These are phyloP conservation scores for Termitomyces sp. DNA, from an alignment of 768 basidiomycete genomes.

Conservation along the genomic window DNA sequence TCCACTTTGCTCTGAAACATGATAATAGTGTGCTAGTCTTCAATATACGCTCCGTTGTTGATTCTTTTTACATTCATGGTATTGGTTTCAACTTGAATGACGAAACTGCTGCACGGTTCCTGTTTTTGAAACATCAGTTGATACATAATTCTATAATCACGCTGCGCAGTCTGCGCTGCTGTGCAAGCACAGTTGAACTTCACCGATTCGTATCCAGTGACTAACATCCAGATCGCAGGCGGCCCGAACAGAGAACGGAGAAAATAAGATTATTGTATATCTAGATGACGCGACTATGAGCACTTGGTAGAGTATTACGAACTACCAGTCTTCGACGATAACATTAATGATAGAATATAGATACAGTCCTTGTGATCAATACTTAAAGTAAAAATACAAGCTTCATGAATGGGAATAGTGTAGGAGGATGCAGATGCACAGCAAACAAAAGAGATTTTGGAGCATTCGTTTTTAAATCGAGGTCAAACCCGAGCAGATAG, in stretches of 20 bases:
- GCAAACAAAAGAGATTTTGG: neutral
- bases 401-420: neutral
- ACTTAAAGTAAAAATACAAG: constrained; percentile 1
- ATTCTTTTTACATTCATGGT: too few species aligned
- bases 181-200: too few species aligned
- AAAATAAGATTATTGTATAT: neutral
- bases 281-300: neutral
- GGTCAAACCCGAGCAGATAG: constrained; percentile 35
- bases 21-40: too few species aligned
- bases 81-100: too few species aligned
- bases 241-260: neutral
- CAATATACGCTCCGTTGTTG: too few species aligned
- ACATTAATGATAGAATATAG: neutral
- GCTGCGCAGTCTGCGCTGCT: too few species aligned
- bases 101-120: too few species aligned
- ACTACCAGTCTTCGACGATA: neutral
- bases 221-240: neutral
- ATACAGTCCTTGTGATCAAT: neutral
- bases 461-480: neutral
- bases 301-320: neutral
- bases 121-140: too few species aligned
- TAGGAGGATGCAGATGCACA: neutral
- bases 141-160: neutral
- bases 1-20: too few species aligned
- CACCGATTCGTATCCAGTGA: neutral